Conservation (phyloP, 2,329 filamentous ascomycete genomes). For the Nigrospora osmanthi region DNA sequence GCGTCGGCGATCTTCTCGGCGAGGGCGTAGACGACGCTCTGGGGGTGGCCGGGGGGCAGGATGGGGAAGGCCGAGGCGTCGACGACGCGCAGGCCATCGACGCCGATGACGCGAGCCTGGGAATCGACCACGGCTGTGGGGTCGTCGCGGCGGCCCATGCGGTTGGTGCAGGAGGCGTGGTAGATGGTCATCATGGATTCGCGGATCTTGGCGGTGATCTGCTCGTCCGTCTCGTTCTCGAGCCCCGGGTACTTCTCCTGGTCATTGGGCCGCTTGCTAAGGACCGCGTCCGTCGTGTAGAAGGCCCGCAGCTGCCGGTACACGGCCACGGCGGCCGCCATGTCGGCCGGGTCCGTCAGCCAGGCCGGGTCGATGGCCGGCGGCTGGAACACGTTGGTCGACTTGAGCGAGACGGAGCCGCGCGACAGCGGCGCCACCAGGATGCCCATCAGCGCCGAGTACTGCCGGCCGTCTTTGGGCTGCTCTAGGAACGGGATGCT, state of each 20-base stretch:
- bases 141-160: conserved; percentile 8
- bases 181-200: conserved; percentile 21
- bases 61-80: conserved; percentile 7
- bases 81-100: conserved; percentile 7
- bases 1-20: conserved; percentile 5
- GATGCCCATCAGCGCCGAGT: conserved; percentile 19
- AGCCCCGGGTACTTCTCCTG: conserved; percentile 28
- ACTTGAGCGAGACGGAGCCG: conserved; percentile 33
- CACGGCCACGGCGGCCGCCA: conserved; percentile 30
- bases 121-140: conserved; percentile 9
- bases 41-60: conserved; percentile 6
- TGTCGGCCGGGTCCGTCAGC: conserved; percentile 29
- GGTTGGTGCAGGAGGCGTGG: conserved; percentile 8
- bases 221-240: conserved; percentile 26
- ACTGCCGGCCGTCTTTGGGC: conserved; percentile 22
- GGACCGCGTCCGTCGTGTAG: conserved; percentile 18
- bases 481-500: conserved; percentile 6
- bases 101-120: conserved; percentile 7
- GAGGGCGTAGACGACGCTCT: conserved; percentile 3
- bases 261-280: conserved; percentile 18
- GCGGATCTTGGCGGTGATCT: conserved; percentile 28
- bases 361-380: conserved; percentile 37
- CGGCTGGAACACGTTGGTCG: conserved; percentile 19
- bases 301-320: conserved; percentile 31
- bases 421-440: conserved; percentile 32